phyloP scores from a whole-genome alignment of 495 filamentous ascomycete species.

The Penicillium goetzii region DNA sequence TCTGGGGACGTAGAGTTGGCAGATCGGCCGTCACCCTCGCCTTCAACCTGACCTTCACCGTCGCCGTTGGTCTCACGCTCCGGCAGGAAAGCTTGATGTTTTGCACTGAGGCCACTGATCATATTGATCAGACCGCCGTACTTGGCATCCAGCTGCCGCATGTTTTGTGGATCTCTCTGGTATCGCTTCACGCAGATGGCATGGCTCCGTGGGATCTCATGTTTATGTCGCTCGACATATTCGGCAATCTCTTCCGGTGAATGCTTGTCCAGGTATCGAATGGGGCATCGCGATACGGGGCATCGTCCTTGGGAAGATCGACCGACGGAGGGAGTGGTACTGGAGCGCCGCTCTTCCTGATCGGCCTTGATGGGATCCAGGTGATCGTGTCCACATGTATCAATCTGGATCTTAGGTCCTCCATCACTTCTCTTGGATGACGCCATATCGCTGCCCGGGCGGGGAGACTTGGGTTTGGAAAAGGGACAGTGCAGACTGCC shows the following conservation, averaged over 20 bases:
- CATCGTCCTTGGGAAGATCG: constrained; percentile 62
- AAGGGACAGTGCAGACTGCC: constrained; percentile 53
- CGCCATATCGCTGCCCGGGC: constrained; percentile 32
- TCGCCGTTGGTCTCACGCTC: constrained; percentile 54
- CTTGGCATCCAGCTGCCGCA: constrained; percentile 84
- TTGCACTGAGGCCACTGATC: constrained; percentile 81
- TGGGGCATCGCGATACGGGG: constrained; percentile 85
- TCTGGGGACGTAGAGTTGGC: constrained; percentile 51
- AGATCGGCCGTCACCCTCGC: neutral
- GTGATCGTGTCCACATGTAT: constrained; percentile 42
- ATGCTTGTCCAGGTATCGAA: constrained; percentile 85
- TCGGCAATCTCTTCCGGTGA: constrained; percentile 87
- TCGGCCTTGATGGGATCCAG: constrained; percentile 54
- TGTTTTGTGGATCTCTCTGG: constrained; percentile 78
- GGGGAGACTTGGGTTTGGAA: constrained; percentile 39
- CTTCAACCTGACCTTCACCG: constrained; percentile 19
- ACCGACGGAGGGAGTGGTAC: constrained; percentile 48
- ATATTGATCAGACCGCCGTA: constrained; percentile 88
- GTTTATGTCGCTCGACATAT: constrained; percentile 90
- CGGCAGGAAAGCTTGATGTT: constrained; percentile 81
- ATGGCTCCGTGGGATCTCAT: constrained; percentile 87
- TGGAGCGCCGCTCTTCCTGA: constrained; percentile 42
- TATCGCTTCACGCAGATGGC: constrained; percentile 87
- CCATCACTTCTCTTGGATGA: constrained; percentile 30
- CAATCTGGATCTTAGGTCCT: constrained; percentile 34